Conservation (phyloP, 495 filamentous ascomycete genomes). For the Tuber borchii region DNA sequence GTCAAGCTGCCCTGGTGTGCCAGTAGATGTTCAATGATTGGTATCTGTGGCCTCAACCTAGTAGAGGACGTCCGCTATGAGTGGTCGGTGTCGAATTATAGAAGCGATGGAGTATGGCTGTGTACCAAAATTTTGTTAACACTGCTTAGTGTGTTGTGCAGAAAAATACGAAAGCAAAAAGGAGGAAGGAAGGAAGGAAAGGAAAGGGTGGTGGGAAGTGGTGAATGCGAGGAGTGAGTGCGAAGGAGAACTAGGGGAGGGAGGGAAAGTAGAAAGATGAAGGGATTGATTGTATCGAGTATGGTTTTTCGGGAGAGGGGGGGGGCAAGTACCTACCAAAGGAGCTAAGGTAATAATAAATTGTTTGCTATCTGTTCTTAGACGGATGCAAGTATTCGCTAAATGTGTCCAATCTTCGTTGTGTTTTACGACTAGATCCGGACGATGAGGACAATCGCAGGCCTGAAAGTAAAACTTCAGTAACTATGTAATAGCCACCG, state of each 20-base stretch:
- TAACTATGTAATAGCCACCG: conserved; percentile 37
- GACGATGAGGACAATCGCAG: conserved; percentile 26
- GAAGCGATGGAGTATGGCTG: background rate
- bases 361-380: conserved; percentile 25
- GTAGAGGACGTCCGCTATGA: background rate
- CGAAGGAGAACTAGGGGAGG: background rate
- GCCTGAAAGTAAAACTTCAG: conserved; percentile 21
- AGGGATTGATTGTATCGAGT: background rate
- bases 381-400: conserved; percentile 18
- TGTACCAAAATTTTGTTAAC: background rate
- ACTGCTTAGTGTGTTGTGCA: background rate
- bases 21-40: background rate
- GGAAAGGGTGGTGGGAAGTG: conserved; percentile 6
- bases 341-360: conserved; percentile 15
- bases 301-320: conserved; percentile 1
- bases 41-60: background rate
- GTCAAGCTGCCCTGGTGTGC: conserved; percentile 8
- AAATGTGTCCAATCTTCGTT: conserved; percentile 21
- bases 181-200: background rate
- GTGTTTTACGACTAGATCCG: conserved; percentile 9
- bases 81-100: background rate
- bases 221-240: too few species aligned
- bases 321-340: conserved; percentile 6
- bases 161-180: background rate
- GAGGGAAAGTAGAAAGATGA: conserved; percentile 6